Conservation (phyloP, 306 rosid genomes). For the Quercus cerris region DNA sequence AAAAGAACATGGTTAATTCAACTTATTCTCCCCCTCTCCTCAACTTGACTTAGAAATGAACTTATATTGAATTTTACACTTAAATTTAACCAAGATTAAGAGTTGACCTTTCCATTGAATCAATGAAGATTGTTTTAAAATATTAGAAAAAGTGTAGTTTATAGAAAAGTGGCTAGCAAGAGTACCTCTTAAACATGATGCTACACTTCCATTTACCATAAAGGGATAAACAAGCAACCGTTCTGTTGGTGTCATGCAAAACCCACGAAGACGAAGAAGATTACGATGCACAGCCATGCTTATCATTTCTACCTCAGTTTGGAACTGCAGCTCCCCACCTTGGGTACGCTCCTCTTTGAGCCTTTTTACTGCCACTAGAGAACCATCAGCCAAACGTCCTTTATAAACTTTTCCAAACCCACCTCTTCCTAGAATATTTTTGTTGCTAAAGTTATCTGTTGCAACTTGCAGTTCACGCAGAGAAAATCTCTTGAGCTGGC, state of each 20-base stretch:
- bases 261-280: slow-evolving; percentile 85
- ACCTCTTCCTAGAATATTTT: slow-evolving; percentile 82
- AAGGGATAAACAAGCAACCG: slow-evolving; percentile 91
- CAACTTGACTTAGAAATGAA: background rate
- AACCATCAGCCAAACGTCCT: slow-evolving; percentile 90
- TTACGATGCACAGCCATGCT: slow-evolving; percentile 98
- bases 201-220: slow-evolving; percentile 95
- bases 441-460: slow-evolving; percentile 78
- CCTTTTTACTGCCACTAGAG: slow-evolving; percentile 90
- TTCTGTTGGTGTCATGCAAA: slow-evolving; percentile 99
- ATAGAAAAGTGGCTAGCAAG: background rate
- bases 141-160: background rate
- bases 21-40: background rate
- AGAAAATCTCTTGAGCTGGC: slow-evolving; percentile 88
- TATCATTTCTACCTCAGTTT: slow-evolving; percentile 94
- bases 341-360: slow-evolving; percentile 87
- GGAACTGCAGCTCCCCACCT: slow-evolving; percentile 92
- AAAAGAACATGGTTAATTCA: background rate
- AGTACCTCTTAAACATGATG: slow-evolving; percentile 91
- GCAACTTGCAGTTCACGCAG: slow-evolving; percentile 94
- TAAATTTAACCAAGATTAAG: background rate
- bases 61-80: background rate
- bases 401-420: slow-evolving; percentile 96
- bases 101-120: background rate
- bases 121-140: background rate